A percentile compares a stretch with the other conserved stretches of the same genome.
Evolutionary conservation across 139 green algal genomes (phyloP).

Genomic region (Chlorella vulgaris): DNA sequence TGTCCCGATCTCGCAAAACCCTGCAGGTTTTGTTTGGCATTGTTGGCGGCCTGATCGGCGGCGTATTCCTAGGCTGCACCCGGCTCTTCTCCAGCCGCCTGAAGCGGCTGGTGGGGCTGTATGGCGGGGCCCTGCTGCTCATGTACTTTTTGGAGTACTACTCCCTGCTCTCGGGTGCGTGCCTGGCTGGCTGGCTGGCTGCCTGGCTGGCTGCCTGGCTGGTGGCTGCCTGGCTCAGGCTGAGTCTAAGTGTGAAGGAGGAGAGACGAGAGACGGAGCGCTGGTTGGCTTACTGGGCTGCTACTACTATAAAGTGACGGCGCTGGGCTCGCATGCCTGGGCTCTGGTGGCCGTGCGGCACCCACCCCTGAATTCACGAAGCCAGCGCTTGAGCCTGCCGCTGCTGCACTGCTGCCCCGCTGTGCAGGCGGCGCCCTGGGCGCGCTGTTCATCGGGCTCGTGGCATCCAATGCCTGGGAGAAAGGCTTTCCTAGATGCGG

Average conservation of each 20-base stretch:
- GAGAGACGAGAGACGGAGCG: too few relatives aligned
- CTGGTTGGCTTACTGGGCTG: too few relatives aligned
- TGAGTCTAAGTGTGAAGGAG: too few relatives aligned
- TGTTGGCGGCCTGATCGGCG: constrained; percentile 56
- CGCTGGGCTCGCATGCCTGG: too few relatives aligned
- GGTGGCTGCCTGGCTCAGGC: too few relatives aligned
- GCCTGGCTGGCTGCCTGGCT: neutral
- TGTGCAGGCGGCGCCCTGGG: constrained; percentile 67
- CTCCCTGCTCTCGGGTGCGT: constrained; percentile 59
- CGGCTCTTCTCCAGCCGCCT: constrained; percentile 61
- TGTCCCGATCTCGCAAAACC: neutral
- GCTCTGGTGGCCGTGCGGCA: too few relatives aligned
- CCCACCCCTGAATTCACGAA: too few relatives aligned
- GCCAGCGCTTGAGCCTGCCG: too few relatives aligned
- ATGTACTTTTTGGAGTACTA: constrained; percentile 80
- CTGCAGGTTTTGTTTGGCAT: constrained; percentile 72
- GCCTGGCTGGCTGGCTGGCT: neutral
- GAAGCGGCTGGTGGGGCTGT: constrained; percentile 64
- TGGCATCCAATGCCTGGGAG: constrained; percentile 63
- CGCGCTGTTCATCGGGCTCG: constrained; percentile 64
- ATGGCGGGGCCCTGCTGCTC: constrained; percentile 57
- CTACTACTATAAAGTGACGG: too few relatives aligned
- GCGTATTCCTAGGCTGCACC: constrained; percentile 55
- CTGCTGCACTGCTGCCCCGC: neutral
- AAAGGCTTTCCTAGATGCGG: constrained; percentile 49